phyloP scores from a whole-genome alignment of 139 green algal genomes.

The Chlamydomonas sphaeroides region DNA sequence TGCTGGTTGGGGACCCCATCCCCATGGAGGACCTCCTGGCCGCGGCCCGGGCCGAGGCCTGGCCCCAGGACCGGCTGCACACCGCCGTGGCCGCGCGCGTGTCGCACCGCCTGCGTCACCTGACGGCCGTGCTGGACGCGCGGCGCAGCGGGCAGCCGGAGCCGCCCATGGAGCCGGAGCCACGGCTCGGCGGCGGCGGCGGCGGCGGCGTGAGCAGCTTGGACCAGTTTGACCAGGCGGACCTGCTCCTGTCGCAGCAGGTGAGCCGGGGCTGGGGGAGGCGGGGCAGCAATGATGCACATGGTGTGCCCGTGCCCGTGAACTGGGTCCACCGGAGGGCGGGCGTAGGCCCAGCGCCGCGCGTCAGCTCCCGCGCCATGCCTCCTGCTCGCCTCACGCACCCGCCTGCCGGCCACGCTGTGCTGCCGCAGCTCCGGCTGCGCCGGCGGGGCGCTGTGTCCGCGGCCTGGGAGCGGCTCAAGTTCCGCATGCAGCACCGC shows the following conservation, averaged over 20 bases:
- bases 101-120: constrained; percentile 18
- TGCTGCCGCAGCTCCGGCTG: constrained; percentile 3
- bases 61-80: constrained; percentile 65
- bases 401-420: too few relatives aligned
- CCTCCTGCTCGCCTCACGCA: too few relatives aligned
- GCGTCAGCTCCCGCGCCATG: too few relatives aligned
- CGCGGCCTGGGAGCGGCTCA: constrained; percentile 44
- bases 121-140: not conserved
- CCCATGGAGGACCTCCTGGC: constrained; percentile 69
- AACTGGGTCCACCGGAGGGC: too few relatives aligned
- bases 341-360: too few relatives aligned
- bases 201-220: constrained; percentile 9
- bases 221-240: constrained; percentile 49
- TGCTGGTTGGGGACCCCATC: constrained; percentile 82
- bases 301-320: too few relatives aligned
- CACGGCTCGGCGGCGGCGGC: not conserved
- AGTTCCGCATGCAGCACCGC: constrained; percentile 46
- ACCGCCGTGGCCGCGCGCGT: constrained; percentile 59
- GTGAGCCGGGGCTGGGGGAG: not conserved
- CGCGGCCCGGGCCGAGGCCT: constrained; percentile 43
- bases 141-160: not conserved
- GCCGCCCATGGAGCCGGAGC: not conserved
- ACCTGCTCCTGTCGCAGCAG: constrained; percentile 19
- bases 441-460: not conserved
- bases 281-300: too few relatives aligned